Percentiles rank a stretch among this genome's conserved stretches.
Conservation (phyloP, 805 yeast species). For the Grigorovia jiainica region DNA sequence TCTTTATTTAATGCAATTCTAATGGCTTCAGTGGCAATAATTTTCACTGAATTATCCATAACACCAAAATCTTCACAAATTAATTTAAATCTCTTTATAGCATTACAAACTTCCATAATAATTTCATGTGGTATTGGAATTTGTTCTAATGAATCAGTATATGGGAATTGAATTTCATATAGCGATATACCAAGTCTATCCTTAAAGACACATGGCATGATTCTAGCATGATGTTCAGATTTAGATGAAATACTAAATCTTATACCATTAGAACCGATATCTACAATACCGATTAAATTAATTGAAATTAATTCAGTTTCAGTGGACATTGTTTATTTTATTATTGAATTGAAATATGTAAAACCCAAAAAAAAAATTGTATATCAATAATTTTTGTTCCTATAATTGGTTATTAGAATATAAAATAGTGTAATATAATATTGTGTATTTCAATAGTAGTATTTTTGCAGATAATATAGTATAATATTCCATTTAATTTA, state of each 20-base stretch:
- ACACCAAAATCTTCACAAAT: conserved; percentile 73
- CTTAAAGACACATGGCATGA: conserved; percentile 69
- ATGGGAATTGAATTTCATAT: conserved; percentile 48
- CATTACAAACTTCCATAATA: conserved; percentile 48
- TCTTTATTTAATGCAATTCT: conserved; percentile 58
- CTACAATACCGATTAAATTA: conserved; percentile 56
- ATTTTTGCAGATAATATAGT: no score
- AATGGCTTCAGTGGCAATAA: conserved; percentile 69
- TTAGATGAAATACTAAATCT: conserved; percentile 63
- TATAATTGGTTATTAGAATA: no score
- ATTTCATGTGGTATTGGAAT: conserved; percentile 47
- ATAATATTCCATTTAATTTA: no score
- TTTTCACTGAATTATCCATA: conserved; percentile 46
- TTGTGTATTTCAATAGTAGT: no score
- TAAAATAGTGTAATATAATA: no score
- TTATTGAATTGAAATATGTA: neutral
- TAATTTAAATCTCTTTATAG: conserved; percentile 57
- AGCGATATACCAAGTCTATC: conserved; percentile 64
- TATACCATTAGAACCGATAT: conserved; percentile 69
- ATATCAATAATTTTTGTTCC: no score
- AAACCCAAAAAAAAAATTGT: no score
- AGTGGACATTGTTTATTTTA: conserved; percentile 1
- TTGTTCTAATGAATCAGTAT: conserved; percentile 30
- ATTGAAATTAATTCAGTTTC: conserved; percentile 51
- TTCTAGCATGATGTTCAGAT: conserved; percentile 61